Evolutionary conservation across 768 basidiomycete species (phyloP).

Genomic region (Macrocybe gigantea): DNA sequence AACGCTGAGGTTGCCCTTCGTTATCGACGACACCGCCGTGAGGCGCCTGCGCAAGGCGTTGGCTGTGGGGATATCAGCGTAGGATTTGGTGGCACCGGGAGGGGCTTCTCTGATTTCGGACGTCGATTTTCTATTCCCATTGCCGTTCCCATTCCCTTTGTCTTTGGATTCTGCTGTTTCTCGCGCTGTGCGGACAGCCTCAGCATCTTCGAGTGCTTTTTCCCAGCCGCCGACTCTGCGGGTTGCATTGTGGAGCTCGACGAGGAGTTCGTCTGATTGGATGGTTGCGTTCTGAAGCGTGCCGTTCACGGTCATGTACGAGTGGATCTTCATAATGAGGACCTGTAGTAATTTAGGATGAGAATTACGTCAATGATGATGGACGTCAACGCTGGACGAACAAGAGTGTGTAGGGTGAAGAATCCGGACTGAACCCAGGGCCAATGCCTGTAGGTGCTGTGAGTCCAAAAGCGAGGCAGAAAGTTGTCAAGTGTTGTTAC

Average conservation of each 20-base stretch:
- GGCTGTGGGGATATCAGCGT: slow-evolving; percentile 48
- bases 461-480: not conserved
- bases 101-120: slow-evolving; percentile 24
- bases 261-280: slow-evolving; percentile 38
- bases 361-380: not conserved
- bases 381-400: slow-evolving; percentile 21
- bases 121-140: slow-evolving; percentile 21
- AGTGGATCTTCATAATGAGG: slow-evolving; percentile 96
- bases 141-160: slow-evolving; percentile 14
- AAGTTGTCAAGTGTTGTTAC: slow-evolving; percentile 25
- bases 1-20: slow-evolving; percentile 11
- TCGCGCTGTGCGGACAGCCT: slow-evolving; percentile 21
- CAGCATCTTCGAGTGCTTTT: slow-evolving; percentile 48
- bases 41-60: slow-evolving; percentile 55
- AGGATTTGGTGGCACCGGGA: slow-evolving; percentile 43
- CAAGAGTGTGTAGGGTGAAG: slow-evolving; percentile 80
- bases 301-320: slow-evolving; percentile 86
- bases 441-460: slow-evolving; percentile 64
- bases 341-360: slow-evolving; percentile 30
- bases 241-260: slow-evolving; percentile 41
- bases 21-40: slow-evolving; percentile 27
- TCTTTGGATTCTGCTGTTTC: slow-evolving; percentile 28
- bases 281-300: slow-evolving; percentile 55
- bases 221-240: slow-evolving; percentile 62
- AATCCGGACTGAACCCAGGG: slow-evolving; percentile 97